A percentile compares a stretch with the other conserved stretches of the same genome.
Evolutionary conservation across 179 eudicot species (phyloP).

Genomic region (Beta lomatogona): DNA sequence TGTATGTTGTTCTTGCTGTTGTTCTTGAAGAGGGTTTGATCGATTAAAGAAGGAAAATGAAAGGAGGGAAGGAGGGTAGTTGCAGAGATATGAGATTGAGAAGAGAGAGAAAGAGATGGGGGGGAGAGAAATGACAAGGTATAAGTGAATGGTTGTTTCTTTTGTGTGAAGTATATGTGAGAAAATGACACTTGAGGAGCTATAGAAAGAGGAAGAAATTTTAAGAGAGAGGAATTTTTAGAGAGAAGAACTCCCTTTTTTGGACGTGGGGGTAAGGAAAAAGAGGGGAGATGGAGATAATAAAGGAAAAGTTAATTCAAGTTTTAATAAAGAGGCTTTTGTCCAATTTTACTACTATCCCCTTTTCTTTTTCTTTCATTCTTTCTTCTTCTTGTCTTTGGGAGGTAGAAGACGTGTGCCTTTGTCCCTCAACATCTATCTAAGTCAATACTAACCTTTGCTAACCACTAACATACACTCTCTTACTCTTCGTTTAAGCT

Average conservation of each 20-base stretch:
- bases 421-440: slow-evolving; percentile 5
- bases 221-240: slow-evolving; percentile 4
- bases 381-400: not conserved
- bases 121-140: slow-evolving; percentile 44
- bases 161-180: slow-evolving; percentile 77
- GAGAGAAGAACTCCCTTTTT: slow-evolving; percentile 21
- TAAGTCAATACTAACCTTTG: slow-evolving; percentile 27
- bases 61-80: not conserved
- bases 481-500: not conserved
- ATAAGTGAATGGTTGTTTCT: slow-evolving; percentile 53
- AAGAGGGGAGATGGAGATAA: not conserved
- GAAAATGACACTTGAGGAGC: slow-evolving; percentile 57
- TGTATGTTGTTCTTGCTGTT: slow-evolving; percentile 9
- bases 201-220: slow-evolving; percentile 2
- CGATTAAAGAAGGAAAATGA: too few species aligned
- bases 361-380: not conserved
- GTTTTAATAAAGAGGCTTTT: slow-evolving; percentile 18
- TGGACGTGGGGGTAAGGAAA: slow-evolving; percentile 39
- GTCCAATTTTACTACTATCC: not conserved
- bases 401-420: slow-evolving; percentile 12
- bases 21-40: not conserved
- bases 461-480: not conserved
- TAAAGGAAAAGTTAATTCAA: slow-evolving; percentile 5
- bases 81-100: slow-evolving; percentile 18
- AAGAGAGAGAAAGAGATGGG: slow-evolving; percentile 13